A percentile compares a stretch with the other conserved stretches of the same genome.
Evolutionary conservation across 2,329 filamentous ascomycete species (phyloP).

Genomic region (Botrytis medusae): DNA sequence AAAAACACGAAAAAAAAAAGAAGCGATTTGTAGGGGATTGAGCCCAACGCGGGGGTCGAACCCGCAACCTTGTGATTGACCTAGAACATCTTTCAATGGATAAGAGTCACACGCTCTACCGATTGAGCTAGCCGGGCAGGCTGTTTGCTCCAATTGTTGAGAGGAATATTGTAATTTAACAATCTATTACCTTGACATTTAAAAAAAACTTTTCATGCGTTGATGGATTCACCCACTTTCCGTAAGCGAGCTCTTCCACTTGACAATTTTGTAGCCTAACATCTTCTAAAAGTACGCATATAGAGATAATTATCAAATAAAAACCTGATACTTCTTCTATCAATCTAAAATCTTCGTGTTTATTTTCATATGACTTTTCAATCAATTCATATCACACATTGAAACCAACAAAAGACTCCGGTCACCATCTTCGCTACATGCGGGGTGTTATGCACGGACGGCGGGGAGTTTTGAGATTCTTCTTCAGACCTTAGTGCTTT

Average conservation of each 20-base stretch:
- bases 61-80: constrained; percentile 46
- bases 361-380: neutral
- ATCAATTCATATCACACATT: neutral
- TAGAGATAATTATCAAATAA: neutral
- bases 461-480: neutral
- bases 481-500: neutral
- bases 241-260: neutral
- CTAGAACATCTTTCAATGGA: constrained; percentile 8
- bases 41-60: constrained; percentile 45
- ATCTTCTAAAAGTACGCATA: neutral
- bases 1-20: neutral
- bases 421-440: neutral
- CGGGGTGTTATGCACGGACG: neutral
- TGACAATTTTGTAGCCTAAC: neutral
- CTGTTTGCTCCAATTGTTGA: constrained; percentile 14
- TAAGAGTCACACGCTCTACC: constrained; percentile 40
- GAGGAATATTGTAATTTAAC: accelerated
- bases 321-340: neutral
- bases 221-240: neutral
- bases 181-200: accelerated
- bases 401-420: neutral
- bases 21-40: constrained; percentile 25
- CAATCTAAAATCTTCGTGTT: neutral
- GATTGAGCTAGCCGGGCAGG: constrained; percentile 38
- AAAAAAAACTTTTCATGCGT: neutral